Percentiles rank a stretch among this genome's conserved stretches.
These are phyloP conservation scores for Afroboletus lepidellus DNA, from an alignment of 1,284 basidiomycete species.

Conservation along the genomic window DNA sequence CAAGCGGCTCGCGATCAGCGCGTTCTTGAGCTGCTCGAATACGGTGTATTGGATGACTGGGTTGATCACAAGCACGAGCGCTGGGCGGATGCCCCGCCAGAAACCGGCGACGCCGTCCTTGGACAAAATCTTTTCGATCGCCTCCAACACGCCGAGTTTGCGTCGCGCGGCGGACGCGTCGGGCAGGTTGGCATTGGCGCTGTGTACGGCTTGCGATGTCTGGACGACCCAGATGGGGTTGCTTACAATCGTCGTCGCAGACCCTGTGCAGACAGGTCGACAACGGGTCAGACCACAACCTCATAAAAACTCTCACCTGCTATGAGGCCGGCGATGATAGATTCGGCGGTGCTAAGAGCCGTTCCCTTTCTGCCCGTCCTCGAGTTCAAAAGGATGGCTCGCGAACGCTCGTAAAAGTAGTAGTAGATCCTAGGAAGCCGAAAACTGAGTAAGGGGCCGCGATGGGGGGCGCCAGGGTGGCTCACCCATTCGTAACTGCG, in stretches of 20 bases:
- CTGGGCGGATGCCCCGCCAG: constrained; percentile 95
- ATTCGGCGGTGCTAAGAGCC: constrained; percentile 80
- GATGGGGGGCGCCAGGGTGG: constrained; percentile 12
- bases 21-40: constrained; percentile 86
- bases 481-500: constrained; percentile 87
- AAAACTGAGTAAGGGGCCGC: background rate
- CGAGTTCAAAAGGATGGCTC: constrained; percentile 55
- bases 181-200: constrained; percentile 39
- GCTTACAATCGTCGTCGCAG: constrained; percentile 85
- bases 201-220: constrained; percentile 83
- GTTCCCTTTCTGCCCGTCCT: constrained; percentile 63
- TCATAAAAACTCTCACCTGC: constrained; percentile 56
- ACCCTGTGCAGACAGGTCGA: constrained; percentile 50
- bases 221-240: constrained; percentile 98
- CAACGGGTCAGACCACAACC: background rate
- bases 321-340: constrained; percentile 86
- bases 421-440: constrained; percentile 66
- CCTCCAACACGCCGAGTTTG: constrained; percentile 66
- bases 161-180: constrained; percentile 28
- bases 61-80: constrained; percentile 91
- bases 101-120: constrained; percentile 82
- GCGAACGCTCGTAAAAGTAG: constrained; percentile 77
- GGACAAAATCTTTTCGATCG: constrained; percentile 69
- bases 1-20: constrained; percentile 60
- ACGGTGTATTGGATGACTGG: constrained; percentile 91